These are phyloP conservation scores for Termitomyces sp. DNA, from an alignment of 768 basidiomycete genomes.

Conservation along the genomic window DNA sequence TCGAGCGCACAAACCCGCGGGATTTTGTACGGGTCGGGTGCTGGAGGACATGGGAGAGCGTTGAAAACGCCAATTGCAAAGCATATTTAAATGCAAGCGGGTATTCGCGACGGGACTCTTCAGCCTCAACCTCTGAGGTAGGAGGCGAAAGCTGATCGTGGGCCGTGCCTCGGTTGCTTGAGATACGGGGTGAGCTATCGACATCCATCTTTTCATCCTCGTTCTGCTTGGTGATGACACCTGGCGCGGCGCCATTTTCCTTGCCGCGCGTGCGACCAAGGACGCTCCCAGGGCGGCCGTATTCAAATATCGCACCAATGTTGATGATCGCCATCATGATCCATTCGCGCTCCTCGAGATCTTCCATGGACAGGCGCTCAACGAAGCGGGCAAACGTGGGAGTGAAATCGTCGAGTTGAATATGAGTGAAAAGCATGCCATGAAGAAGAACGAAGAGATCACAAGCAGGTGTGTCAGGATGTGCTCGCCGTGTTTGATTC, in stretches of 20 bases:
- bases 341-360: conserved; percentile 85
- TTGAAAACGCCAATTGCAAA: conserved; percentile 72
- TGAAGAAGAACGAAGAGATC: conserved; percentile 92
- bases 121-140: conserved; percentile 27
- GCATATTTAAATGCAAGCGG: conserved; percentile 72
- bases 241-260: conserved; percentile 31
- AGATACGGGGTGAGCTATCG: conserved; percentile 34
- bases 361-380: conserved; percentile 82
- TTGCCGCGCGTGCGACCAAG: conserved; percentile 64
- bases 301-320: conserved; percentile 80
- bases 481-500: conserved; percentile 68
- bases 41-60: conserved; percentile 70
- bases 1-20: conserved; percentile 43
- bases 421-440: conserved; percentile 96
- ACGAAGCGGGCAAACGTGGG: conserved; percentile 80
- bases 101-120: conserved; percentile 32
- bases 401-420: conserved; percentile 89
- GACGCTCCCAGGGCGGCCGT: conserved; percentile 72
- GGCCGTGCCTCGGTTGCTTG: not conserved
- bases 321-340: conserved; percentile 94
- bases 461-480: conserved; percentile 64
- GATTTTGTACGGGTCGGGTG: conserved; percentile 59
- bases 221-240: conserved; percentile 18
- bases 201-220: conserved; percentile 64
- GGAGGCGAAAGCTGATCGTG: conserved; percentile 26